phyloP scores from a whole-genome alignment of 164 flowering plant species.

The Umbellularia californica region DNA sequence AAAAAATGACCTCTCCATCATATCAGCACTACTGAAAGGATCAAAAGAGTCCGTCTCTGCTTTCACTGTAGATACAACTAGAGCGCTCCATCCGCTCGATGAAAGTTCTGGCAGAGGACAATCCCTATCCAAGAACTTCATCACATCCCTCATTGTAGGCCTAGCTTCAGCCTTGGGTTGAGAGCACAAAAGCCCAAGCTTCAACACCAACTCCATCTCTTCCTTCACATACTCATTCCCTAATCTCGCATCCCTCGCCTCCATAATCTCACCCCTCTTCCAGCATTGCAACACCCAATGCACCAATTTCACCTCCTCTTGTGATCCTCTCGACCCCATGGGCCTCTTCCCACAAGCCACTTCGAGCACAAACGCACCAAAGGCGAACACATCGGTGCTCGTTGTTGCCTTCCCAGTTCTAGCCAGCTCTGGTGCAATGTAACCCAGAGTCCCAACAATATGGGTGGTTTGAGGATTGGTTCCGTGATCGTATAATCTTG shows the following conservation, averaged over 20 bases:
- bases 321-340: neutral
- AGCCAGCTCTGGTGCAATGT: constrained; percentile 15
- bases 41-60: neutral
- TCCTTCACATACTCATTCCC: constrained; percentile 1
- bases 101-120: neutral
- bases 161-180: neutral
- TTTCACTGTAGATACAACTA: too few species aligned
- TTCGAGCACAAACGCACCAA: constrained; percentile 15
- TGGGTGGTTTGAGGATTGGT: constrained; percentile 6
- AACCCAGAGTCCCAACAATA: constrained; percentile 13
- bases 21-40: neutral
- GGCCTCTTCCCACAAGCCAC: constrained; percentile 14
- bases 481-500: constrained; percentile 15
- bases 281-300: constrained; percentile 12
- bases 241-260: constrained; percentile 3
- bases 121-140: constrained; percentile 2
- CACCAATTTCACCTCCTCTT: neutral
- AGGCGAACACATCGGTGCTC: constrained; percentile 13
- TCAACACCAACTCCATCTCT: constrained; percentile 13
- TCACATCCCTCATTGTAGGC: constrained; percentile 12
- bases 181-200: constrained; percentile 15
- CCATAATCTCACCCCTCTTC: neutral
- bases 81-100: neutral
- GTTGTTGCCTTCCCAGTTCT: constrained; percentile 3
- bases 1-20: neutral